These are phyloP conservation scores for Clitoria ternatea DNA, from an alignment of 306 rosid species.

Conservation along the genomic window DNA sequence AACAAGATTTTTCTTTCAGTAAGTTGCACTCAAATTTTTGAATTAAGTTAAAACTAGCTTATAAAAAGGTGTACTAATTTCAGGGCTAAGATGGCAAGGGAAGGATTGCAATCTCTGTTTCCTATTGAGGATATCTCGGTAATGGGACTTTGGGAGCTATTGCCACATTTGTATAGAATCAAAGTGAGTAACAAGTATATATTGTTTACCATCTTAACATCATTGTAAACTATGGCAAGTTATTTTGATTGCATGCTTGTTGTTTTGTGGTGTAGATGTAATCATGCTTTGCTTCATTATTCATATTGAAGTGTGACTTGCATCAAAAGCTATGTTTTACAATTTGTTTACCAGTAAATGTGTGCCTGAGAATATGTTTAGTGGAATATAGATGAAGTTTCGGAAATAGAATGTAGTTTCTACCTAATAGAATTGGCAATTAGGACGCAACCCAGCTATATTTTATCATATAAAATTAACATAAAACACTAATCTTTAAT, in stretches of 20 bases:
- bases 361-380: neutral
- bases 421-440: neutral
- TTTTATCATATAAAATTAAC: neutral
- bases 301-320: neutral
- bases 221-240: neutral
- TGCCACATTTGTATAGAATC: constrained; percentile 65
- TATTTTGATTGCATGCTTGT: neutral
- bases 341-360: neutral
- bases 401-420: neutral
- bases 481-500: neutral
- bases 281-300: neutral
- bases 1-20: too few species aligned
- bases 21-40: too few species aligned
- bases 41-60: too few species aligned
- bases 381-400: neutral
- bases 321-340: neutral
- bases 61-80: too few species aligned
- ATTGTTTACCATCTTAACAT: neutral
- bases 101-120: constrained; percentile 69
- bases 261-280: neutral
- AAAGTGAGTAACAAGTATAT: constrained; percentile 52
- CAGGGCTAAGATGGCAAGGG: constrained; percentile 70
- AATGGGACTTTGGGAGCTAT: constrained; percentile 91
- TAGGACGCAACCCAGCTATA: neutral
- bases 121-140: constrained; percentile 83